Evolutionary conservation across 1,284 basidiomycete genomes (phyloP), one percentile per base, ranked within the genome.

Genomic region (Ceratorhiza oryzae-sativae): DNA sequence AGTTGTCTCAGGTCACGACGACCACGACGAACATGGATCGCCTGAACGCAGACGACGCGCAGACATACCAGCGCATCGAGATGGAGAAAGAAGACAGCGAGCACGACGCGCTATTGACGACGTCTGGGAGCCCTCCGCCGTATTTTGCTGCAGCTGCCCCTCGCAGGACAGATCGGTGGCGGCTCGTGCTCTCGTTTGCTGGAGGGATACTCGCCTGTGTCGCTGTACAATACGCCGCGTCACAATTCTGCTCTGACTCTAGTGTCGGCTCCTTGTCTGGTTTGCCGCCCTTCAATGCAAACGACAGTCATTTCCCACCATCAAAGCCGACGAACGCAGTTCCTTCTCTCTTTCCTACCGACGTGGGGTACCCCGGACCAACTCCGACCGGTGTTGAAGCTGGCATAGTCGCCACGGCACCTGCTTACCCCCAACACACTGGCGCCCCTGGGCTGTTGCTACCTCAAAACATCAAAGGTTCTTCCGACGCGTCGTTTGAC

Each of bases 341-440:
- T 74, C 89, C 91, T 0, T 85, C 87, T 0, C 76, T 90, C 39
- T 93, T 93, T 78, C 92, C 91, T 3, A 85, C 89, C 36, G 80
- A 89, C 74, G 87, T 95, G 15, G 94, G 94, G 49, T 90, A 93
- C 79, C 84, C 90, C 13, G 94, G 94, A 12, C 86, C 85, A 12
- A 95, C 93, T 0, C 91, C 92, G 0, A 95, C 94, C 0, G 94
- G 94, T 12, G 88, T 87, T 15, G 94, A 95, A 80, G 84, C 94
- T 2, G 92, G 85, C 1, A 82, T 95, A 27, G 85, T 95, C 25
- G 86, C 84, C 4, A 95, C 93, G 0, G 93, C 91, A 0, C 91
- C 93, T 6, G 81, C 85, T 5, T 90, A 92, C 74, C 92, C 93
- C 9, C 79, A 90, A 12, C 90, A 93, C 75, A 88, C 88, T 0